phyloP scores from a whole-genome alignment of 1,284 basidiomycete genomes.

The Ustilago trichophora region DNA sequence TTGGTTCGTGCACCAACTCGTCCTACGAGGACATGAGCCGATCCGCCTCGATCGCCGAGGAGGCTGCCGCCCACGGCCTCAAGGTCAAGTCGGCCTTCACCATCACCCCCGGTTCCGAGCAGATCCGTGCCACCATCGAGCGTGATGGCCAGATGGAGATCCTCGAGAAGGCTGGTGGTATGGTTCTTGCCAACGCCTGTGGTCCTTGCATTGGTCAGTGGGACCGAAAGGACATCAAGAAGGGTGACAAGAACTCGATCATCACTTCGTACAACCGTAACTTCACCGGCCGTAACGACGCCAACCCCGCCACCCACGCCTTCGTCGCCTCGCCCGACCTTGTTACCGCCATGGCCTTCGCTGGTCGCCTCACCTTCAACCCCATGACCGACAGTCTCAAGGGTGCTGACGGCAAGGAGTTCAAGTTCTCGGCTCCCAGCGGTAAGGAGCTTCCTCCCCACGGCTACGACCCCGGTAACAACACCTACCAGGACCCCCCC shows the following conservation, averaged over 20 bases:
- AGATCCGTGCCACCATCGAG: conserved; percentile 95
- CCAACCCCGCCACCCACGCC: conserved; percentile 97
- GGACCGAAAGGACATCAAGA: conserved; percentile 95
- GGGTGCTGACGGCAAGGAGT: conserved; percentile 91
- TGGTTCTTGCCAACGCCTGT: conserved; percentile 97
- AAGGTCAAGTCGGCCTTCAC: conserved; percentile 93
- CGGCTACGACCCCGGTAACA: conserved; percentile 94
- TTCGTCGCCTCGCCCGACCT: conserved; percentile 98
- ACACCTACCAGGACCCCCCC: conserved; percentile 97
- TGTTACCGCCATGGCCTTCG: conserved; percentile 96
- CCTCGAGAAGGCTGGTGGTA: conserved; percentile 86
- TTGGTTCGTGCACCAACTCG: conserved; percentile 99
- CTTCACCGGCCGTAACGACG: conserved; percentile 99
- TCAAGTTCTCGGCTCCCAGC: conserved; percentile 91
- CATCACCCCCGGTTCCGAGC: conserved; percentile 97
- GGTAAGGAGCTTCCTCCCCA: conserved; percentile 91
- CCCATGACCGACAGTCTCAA: conserved; percentile 89
- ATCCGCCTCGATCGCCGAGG: conserved; percentile 88
- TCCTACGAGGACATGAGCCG: conserved; percentile 99
- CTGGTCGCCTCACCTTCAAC: conserved; percentile 94
- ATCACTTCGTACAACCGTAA: conserved; percentile 99
- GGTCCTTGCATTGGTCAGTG: conserved; percentile 99
- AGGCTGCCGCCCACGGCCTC: conserved; percentile 87
- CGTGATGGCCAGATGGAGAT: conserved; percentile 91
- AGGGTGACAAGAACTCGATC: conserved; percentile 89